These are phyloP conservation scores for Pythium periplocum DNA, from an alignment of 352 stramenopile species.

Conservation along the genomic window DNA sequence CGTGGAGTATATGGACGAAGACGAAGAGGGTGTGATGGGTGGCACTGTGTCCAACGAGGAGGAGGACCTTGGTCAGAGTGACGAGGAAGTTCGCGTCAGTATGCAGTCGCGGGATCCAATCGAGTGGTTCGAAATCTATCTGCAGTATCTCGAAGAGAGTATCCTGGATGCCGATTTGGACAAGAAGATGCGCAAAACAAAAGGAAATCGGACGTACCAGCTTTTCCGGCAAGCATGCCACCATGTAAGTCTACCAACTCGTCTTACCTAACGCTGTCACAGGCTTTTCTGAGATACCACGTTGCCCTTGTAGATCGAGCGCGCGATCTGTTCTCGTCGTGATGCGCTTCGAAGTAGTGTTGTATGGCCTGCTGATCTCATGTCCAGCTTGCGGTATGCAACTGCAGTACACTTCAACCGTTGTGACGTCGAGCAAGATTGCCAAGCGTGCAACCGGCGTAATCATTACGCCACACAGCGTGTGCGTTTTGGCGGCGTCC, in stretches of 20 bases:
- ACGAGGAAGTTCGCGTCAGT: conserved; percentile 33
- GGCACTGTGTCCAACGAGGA: conserved; percentile 39
- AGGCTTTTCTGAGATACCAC: no score
- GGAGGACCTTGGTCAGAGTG: conserved; percentile 28
- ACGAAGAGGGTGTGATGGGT: conserved; percentile 67
- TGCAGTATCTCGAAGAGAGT: conserved; percentile 73
- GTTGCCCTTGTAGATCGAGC: conserved; percentile 48
- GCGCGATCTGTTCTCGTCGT: conserved; percentile 59
- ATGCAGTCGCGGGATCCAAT: conserved; percentile 49
- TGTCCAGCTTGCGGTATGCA: conserved; percentile 41
- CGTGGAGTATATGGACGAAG: conserved; percentile 85
- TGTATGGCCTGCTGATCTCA: conserved; percentile 64
- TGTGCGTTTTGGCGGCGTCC: conserved; percentile 51
- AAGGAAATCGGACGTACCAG: conserved; percentile 30
- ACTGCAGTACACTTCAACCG: conserved; percentile 32
- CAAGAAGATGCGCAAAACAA: conserved; percentile 39
- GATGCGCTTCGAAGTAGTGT: conserved; percentile 63
- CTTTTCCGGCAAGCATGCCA: conserved; percentile 49
- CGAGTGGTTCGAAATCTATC: conserved; percentile 85
- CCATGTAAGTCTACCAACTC: conserved; percentile 29
- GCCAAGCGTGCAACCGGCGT: conserved; percentile 67
- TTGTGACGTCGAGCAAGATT: conserved; percentile 35
- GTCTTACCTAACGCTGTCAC: no score
- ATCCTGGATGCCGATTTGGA: conserved; percentile 62
- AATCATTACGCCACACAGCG: conserved; percentile 58